Base-by-base conservation (phyloP, 2,329 filamentous ascomycete species). In the Nemania sp. region DNA sequence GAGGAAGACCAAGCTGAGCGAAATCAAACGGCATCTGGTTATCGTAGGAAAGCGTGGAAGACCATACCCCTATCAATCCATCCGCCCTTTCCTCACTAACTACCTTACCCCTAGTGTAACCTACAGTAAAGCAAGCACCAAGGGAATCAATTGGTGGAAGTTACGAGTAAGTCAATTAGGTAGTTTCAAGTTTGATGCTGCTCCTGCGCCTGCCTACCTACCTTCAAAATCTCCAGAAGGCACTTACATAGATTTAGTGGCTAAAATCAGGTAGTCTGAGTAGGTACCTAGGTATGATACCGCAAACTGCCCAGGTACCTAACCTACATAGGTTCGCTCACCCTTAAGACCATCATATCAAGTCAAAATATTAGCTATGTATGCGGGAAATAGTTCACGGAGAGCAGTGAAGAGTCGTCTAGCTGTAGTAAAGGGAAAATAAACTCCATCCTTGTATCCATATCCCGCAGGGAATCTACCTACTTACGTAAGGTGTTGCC, bases 401-500 rank as follows among this genome's bases (percentile, higher is more conserved):
- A 22, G 20, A 3, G 1, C 4, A 18, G 22, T 2, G 22, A 1
- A 3, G 32, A 22, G 8, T 55, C 26, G 54, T 27, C 29, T 20
- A 54, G 41, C 24, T 61, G 11, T 59, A 26, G 35, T 18, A 52
- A 51, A 45, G 27, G 32, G 56, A 61, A 49, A 53, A 49, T 60
- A 60, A 62, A 29, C 47, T 64, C 61, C 61, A 63, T 53, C 26
- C 62, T 69, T 62, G 38, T 61, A 69, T 61, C 59, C 57, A 29
- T 57, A 27, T 26, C 43, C 41, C 38, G 41, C 27, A 55, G 52
- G 20, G 45, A 43, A 35, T 68, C 47, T 66, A 63, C 43, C 61
- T 55, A 56, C 49, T 52, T 66, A 55, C 49, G 13, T 49, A 58
- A 60, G 56, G 45, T 54, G 53, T 62, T 59, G 15, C 61, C 49